Base-by-base conservation (phyloP, 768 basidiomycete species). In the Podaxis sp. region DNA sequence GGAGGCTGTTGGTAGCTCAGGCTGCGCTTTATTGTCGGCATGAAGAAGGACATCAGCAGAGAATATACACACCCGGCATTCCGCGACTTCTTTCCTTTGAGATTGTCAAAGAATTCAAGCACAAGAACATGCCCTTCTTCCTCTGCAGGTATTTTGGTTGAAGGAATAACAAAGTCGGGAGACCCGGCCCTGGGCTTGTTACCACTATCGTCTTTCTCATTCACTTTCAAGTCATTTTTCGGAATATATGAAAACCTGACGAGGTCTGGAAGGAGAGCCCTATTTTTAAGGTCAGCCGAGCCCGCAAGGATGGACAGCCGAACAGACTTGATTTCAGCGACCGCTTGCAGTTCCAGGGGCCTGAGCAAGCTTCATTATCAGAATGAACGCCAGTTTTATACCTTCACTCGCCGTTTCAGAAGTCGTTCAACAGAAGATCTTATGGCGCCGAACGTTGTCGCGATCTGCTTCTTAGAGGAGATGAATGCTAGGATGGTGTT, bases 401-500 rank as follows among this genome's bases (percentile, higher is more conserved):
- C 19, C 27, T 47, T n/a, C 46, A 69, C 79, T 55, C 64, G 91
- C 94, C 86, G 80, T 68, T 91, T 91, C 19, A 94, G 72, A 7
- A 95, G 78, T 52, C 82, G 79, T 76, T 96, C 93, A 0, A 93
- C 92, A n/a, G 91, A 92, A 13, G 83, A 80, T 47, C 89, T 82
- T 25, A 95, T 80, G 2, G 85, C 82, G 5, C 86, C 79, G 68
- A 94, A 96, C 0, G 91, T 94, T 6, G 85, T 87, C 6, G 92
- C 90, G 37, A 96, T 73, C 65, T 91, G 85, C 66, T 91, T 90
- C 64, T 91, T 81, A 0, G 91, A 87, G 2, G 91, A 90, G 41
- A 93, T 82, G 69, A 96, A 96, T 0, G 90, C 93, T 43, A 95
- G 82, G 3, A 96, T 91, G 13, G 93, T 93, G 67, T 95, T 96